Percentiles rank a stretch among this genome's conserved stretches.
Conservation (phyloP, 306 rosid species). For the Spatholobus suberectus region DNA sequence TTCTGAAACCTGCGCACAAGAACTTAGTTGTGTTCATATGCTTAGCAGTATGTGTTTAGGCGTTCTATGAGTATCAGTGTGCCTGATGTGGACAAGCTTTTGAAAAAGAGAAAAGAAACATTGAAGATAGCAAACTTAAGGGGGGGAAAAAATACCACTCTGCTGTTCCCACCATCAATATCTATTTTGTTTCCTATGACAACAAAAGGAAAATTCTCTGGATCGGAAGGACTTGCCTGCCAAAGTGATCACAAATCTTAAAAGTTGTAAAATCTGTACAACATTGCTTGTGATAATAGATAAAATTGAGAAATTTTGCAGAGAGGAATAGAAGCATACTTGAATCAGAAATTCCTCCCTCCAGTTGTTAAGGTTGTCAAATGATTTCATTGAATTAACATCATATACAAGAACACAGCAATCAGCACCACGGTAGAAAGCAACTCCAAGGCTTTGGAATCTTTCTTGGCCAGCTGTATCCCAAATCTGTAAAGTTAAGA, state of each 20-base stretch:
- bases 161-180: constrained; percentile 93
- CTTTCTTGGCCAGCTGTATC: constrained; percentile 99
- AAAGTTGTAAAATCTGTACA: constrained; percentile 19
- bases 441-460: constrained; percentile 99
- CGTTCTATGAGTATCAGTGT: neutral
- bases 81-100: neutral
- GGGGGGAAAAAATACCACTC: constrained; percentile 76
- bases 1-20: constrained; percentile 76
- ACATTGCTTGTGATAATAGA: neutral
- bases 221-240: constrained; percentile 99
- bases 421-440: constrained; percentile 99
- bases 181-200: constrained; percentile 98
- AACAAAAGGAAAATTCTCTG: constrained; percentile 97
- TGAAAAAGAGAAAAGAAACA: neutral
- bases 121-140: constrained; percentile 12
- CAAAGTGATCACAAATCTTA: constrained; percentile 44
- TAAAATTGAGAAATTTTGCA: constrained; percentile 22
- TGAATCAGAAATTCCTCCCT: constrained; percentile 98
- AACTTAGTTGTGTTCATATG: constrained; percentile 25
- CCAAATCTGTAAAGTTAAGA: constrained; percentile 74
- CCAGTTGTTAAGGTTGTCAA: constrained; percentile 98
- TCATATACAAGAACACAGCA: constrained; percentile 99
- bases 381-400: constrained; percentile 95
- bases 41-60: constrained; percentile 12
- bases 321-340: constrained; percentile 52